Conservation (phyloP, 306 rosid genomes). For the Prunus mongolica region DNA sequence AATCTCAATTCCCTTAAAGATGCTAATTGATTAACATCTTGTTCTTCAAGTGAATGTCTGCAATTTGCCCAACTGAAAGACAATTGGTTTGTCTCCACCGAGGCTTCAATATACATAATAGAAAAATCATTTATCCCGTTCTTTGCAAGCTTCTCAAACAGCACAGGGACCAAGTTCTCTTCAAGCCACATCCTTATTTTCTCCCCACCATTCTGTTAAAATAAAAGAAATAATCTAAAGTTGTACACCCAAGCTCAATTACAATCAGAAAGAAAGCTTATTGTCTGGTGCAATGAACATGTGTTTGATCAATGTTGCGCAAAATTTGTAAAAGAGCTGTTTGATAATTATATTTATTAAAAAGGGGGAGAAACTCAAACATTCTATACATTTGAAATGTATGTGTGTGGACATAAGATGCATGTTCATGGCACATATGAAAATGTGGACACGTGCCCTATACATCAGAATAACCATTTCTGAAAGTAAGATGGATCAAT, state of each 20-base stretch:
- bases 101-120: conserved; percentile 11
- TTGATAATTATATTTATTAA: neutral
- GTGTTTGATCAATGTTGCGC: neutral
- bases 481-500: neutral
- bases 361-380: neutral
- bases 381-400: neutral
- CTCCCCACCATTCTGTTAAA: conserved; percentile 19
- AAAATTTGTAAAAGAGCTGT: neutral
- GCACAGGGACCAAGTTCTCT: conserved; percentile 18
- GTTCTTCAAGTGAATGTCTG: conserved; percentile 9
- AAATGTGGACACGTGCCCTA: neutral
- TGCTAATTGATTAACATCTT: neutral
- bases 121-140: conserved; percentile 1
- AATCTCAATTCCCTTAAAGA: conserved; percentile 18
- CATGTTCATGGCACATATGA: neutral
- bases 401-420: too few species aligned
- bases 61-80: conserved; percentile 9
- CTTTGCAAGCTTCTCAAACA: conserved; percentile 14
- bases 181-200: conserved; percentile 23
- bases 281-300: neutral
- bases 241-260: neutral
- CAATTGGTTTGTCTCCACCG: conserved; percentile 4
- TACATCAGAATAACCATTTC: neutral
- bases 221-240: neutral
- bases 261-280: neutral